These are phyloP conservation scores for Fraxinus greggii DNA, from an alignment of 305 asterid species.

Conservation along the genomic window DNA sequence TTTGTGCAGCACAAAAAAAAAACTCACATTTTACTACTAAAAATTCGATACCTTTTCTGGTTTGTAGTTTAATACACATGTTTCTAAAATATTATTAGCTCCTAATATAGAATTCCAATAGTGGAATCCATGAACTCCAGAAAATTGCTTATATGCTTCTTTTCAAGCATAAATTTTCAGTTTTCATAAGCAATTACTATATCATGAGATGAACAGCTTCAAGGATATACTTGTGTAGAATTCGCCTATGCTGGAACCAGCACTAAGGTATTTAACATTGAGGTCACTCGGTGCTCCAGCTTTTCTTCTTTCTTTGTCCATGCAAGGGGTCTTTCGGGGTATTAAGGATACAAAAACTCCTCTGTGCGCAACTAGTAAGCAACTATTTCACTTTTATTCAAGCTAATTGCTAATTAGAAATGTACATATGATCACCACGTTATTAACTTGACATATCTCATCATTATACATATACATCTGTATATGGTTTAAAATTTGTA, in stretches of 20 bases:
- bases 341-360: constrained; percentile 62
- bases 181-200: neutral
- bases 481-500: neutral
- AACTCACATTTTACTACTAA: neutral
- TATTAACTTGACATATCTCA: neutral
- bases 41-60: neutral
- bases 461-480: neutral
- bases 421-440: neutral
- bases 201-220: neutral
- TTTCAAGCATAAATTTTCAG: neutral
- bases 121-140: neutral
- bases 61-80: neutral
- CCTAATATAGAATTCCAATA: neutral
- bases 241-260: constrained; percentile 55
- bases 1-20: neutral
- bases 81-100: neutral
- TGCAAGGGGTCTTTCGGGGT: constrained; percentile 65
- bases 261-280: constrained; percentile 44
- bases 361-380: constrained; percentile 48
- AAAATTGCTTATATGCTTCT: neutral
- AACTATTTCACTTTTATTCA: neutral
- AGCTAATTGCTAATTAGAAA: neutral
- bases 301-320: constrained; percentile 58
- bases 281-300: constrained; percentile 70
- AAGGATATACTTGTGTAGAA: constrained; percentile 24